A percentile compares a stretch with the other conserved stretches of the same genome.
These are phyloP conservation scores for Lipomyces japonicus DNA, from an alignment of 805 yeast genomes.

Conservation along the genomic window DNA sequence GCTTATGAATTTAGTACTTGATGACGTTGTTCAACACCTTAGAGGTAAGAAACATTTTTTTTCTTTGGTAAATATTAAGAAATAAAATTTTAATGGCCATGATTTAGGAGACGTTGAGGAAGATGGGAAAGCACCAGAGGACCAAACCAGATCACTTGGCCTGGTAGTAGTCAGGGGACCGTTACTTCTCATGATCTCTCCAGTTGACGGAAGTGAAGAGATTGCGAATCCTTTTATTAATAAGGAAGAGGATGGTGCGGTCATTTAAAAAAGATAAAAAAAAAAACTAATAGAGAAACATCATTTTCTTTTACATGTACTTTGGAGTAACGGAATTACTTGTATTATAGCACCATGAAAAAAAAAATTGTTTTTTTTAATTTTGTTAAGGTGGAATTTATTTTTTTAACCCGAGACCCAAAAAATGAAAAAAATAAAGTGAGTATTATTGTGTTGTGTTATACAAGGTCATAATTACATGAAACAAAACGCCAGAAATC, in stretches of 20 bases:
- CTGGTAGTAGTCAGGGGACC: constrained; percentile 85
- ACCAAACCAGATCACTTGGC: constrained; percentile 63
- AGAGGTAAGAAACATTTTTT: constrained; percentile 43
- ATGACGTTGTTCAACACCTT: constrained; percentile 59
- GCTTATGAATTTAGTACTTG: constrained; percentile 77
- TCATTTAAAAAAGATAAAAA: too few species aligned
- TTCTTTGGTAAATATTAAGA: not conserved
- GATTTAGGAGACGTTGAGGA: constrained; percentile 54
- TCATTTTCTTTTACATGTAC: too few species aligned
- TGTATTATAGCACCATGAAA: too few species aligned
- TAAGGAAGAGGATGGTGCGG: constrained; percentile 27
- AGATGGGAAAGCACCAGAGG: constrained; percentile 48
- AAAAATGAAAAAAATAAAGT: too few species aligned
- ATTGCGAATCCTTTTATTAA: constrained; percentile 65
- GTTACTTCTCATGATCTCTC: constrained; percentile 62
- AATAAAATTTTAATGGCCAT: not conserved
- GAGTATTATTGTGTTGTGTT: not conserved
- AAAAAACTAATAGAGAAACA: too few species aligned
- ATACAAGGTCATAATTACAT: not conserved
- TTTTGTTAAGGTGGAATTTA: too few species aligned
- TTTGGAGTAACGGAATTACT: too few species aligned
- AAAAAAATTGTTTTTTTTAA: too few species aligned
- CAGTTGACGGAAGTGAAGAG: constrained; percentile 64
- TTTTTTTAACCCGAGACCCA: too few species aligned
- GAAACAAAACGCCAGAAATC: not conserved